Evolutionary conservation across 1,284 basidiomycete species (phyloP), one percentile per base, ranked within the genome.

Genomic region (Cronartium ribicola): DNA sequence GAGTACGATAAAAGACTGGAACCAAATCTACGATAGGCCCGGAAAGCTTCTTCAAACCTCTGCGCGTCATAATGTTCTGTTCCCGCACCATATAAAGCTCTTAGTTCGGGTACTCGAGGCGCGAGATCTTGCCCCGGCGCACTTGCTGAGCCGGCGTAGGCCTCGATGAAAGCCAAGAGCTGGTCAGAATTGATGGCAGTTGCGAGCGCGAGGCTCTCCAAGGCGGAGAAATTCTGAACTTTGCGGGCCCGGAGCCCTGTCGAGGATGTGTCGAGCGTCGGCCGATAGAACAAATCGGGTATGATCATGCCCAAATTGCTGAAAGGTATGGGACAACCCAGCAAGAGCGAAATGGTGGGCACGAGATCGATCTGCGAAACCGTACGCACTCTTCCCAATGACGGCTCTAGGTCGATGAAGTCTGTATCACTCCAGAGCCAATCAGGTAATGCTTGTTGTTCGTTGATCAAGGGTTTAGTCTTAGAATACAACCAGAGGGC

Each of bases 331-430:
- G 94, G 92, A 2, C 96, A 83, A 22, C 95, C 94, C 11, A 98
- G 87, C 7, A 97, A 86, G n/a, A 98, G 86, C 2, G 93, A 88
- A 40, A 98, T 81, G 0, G 93, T 90, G 0, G 95, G 92, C 0
- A 98, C 88, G 43, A 99, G 84, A 82, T 98, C 95, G 78, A 98
- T 96, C 82, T 99, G 96, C 77, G 94, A 89, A 66, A 95, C 85
- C 14, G 85, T 85, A 7, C 94, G 87, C 4, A 40, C 63, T 13
- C 7, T 68, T 8, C 71, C 72, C 13, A 74, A 40, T 7, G 67
- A 51, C 13, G 62, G 44, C 59, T 44, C 60, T 4, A 71, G 55
- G 6, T 75, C 36, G 5, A 70, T 10, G 13, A 55, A 64, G 22
- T 59, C 55, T 11, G 22, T 10, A 5, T 67, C 57, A 40, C 39